These are phyloP conservation scores for Ceratocystis harringtonii DNA, from an alignment of 2,329 filamentous ascomycete species.

Conservation along the genomic window DNA sequence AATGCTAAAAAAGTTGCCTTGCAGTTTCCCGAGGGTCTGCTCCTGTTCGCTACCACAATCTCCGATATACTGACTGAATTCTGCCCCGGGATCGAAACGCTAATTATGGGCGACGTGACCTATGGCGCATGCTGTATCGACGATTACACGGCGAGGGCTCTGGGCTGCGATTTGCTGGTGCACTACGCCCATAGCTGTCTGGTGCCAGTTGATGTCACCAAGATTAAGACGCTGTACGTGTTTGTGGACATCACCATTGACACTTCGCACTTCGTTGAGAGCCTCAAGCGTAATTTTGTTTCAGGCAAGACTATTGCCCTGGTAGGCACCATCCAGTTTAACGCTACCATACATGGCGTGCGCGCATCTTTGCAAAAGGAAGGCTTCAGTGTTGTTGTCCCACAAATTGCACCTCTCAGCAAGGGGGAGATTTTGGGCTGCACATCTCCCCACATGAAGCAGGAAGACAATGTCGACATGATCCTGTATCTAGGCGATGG, in stretches of 20 bases:
- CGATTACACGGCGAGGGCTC: constrained; percentile 86
- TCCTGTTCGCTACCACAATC: constrained; percentile 92
- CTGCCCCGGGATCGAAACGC: constrained; percentile 76
- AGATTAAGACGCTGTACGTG: constrained; percentile 93
- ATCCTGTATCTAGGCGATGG: constrained; percentile 86
- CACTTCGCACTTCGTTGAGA: constrained; percentile 69
- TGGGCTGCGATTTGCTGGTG: constrained; percentile 86
- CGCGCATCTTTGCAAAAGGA: constrained; percentile 62
- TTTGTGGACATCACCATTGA: constrained; percentile 98
- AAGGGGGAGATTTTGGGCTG: constrained; percentile 97
- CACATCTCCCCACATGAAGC: constrained; percentile 61
- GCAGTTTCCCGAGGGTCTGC: constrained; percentile 92
- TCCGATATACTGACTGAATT: constrained; percentile 93
- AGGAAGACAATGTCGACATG: constrained; percentile 49
- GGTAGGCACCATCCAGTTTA: constrained; percentile 97
- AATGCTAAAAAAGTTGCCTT: constrained; percentile 71
- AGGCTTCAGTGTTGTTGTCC: constrained; percentile 73
- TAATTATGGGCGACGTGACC: constrained; percentile 98
- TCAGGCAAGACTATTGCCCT: constrained; percentile 76
- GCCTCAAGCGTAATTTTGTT: constrained; percentile 75
- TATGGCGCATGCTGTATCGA: constrained; percentile 98
- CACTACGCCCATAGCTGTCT: constrained; percentile 96
- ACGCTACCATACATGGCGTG: constrained; percentile 84
- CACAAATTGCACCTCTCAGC: constrained; percentile 81
- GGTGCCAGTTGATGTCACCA: constrained; percentile 89